Percentiles rank a stretch among this genome's conserved stretches.
Conservation (phyloP, 495 filamentous ascomycete genomes). For the Hyaloscypha finlandica region DNA sequence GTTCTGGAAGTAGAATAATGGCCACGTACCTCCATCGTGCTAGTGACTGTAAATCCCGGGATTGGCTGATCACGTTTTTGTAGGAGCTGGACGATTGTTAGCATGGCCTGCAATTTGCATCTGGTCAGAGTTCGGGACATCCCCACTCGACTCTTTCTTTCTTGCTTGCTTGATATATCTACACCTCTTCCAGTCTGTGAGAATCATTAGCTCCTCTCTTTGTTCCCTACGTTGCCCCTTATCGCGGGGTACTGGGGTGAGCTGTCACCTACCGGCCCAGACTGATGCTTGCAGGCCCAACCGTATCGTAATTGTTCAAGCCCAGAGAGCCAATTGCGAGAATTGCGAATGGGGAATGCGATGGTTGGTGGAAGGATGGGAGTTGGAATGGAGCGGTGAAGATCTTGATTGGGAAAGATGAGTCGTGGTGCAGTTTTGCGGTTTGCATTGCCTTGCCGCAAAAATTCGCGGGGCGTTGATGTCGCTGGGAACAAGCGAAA, state of each 20-base stretch:
- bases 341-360: not conserved
- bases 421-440: not conserved
- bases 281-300: too few relatives aligned
- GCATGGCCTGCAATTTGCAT: too few relatives aligned
- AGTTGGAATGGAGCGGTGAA: not conserved
- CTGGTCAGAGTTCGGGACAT: too few relatives aligned
- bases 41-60: not conserved
- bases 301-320: too few relatives aligned
- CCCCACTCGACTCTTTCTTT: too few relatives aligned
- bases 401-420: not conserved
- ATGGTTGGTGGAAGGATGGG: not conserved
- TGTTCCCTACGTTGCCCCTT: too few relatives aligned
- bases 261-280: too few relatives aligned
- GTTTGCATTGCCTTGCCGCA: constrained; percentile 8
- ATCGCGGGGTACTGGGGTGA: too few relatives aligned
- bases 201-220: too few relatives aligned
- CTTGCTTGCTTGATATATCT: too few relatives aligned
- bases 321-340: not conserved
- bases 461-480: constrained; percentile 22
- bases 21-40: constrained; percentile 18
- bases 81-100: too few relatives aligned
- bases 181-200: too few relatives aligned
- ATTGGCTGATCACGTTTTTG: not conserved
- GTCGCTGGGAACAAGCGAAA: constrained; percentile 2
- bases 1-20: not conserved